These are phyloP conservation scores for Plasmodium gaboni DNA, from an alignment of 169 alveolate species.

Conservation along the genomic window DNA sequence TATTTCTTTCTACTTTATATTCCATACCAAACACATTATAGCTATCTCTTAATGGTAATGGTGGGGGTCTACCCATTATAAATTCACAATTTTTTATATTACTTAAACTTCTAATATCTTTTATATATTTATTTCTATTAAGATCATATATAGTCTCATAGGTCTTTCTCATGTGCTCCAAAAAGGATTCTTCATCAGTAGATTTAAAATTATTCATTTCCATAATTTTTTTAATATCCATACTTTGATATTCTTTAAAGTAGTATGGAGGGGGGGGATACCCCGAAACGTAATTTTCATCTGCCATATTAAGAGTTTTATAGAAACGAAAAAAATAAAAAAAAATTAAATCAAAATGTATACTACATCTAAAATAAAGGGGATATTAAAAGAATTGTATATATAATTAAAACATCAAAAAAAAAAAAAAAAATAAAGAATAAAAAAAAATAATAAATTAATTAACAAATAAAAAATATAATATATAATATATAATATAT, in stretches of 20 bases:
- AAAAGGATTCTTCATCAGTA: conserved; percentile 1
- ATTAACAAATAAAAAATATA: too few relatives aligned
- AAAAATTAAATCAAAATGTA: conserved; percentile 18
- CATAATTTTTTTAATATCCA: conserved; percentile 10
- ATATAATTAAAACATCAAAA: neutral
- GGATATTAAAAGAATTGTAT: neutral
- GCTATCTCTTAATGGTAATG: conserved; percentile 74
- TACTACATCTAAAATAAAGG: neutral
- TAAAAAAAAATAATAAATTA: neutral
- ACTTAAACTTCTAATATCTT: neutral
- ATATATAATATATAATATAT: too few relatives aligned
- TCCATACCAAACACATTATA: conserved; percentile 80
- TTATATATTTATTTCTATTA: conserved; percentile 13
- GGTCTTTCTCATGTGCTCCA: neutral
- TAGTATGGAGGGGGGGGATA: conserved; percentile 87
- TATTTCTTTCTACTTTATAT: conserved; percentile 58
- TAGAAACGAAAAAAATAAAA: conserved; percentile 3
- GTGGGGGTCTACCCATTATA: conserved; percentile 78
- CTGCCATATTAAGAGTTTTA: conserved; percentile 1
- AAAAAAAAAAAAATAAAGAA: neutral
- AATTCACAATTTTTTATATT: conserved; percentile 15
- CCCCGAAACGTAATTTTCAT: conserved; percentile 77
- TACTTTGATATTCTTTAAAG: conserved; percentile 77
- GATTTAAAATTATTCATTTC: neutral
- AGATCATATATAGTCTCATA: conserved; percentile 23